phyloP scores from a whole-genome alignment of 495 filamentous ascomycete species.

The Hyaloscypha bicolor region DNA sequence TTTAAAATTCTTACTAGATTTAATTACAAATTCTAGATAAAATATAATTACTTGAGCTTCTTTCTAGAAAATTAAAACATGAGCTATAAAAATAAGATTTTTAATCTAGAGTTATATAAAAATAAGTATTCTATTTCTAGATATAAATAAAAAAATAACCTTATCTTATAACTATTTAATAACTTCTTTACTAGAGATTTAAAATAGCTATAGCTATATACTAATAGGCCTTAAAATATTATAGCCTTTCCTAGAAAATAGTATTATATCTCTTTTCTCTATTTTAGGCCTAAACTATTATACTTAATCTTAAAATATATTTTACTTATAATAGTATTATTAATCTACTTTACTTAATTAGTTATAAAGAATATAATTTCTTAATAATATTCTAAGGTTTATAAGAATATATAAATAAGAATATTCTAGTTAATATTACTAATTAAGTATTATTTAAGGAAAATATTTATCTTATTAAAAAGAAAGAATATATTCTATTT shows the following conservation, averaged over 20 bases:
- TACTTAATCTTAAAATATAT: constrained; percentile 19
- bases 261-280: constrained; percentile 14
- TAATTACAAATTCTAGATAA: constrained; percentile 25
- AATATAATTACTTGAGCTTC: constrained; percentile 25
- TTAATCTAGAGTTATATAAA: constrained; percentile 23
- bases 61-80: constrained; percentile 22
- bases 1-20: constrained; percentile 23
- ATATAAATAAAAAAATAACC: constrained; percentile 19
- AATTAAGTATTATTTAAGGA: constrained; percentile 39
- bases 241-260: constrained; percentile 22
- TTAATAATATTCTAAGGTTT: background rate
- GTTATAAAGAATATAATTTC: too few species aligned
- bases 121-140: constrained; percentile 24
- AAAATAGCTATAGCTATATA: constrained; percentile 23
- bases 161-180: constrained; percentile 27
- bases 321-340: too few species aligned
- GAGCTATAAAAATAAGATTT: background rate
- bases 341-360: too few species aligned
- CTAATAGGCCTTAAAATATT: constrained; percentile 23
- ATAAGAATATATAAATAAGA: constrained; percentile 19
- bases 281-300: constrained; percentile 13
- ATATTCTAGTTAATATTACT: constrained; percentile 33
- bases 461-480: constrained; percentile 43
- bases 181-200: constrained; percentile 24
- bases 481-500: constrained; percentile 46